These are phyloP conservation scores for Neckera pumila DNA, from an alignment of 225 moss, liverwort and hornwort genomes.

Conservation along the genomic window DNA sequence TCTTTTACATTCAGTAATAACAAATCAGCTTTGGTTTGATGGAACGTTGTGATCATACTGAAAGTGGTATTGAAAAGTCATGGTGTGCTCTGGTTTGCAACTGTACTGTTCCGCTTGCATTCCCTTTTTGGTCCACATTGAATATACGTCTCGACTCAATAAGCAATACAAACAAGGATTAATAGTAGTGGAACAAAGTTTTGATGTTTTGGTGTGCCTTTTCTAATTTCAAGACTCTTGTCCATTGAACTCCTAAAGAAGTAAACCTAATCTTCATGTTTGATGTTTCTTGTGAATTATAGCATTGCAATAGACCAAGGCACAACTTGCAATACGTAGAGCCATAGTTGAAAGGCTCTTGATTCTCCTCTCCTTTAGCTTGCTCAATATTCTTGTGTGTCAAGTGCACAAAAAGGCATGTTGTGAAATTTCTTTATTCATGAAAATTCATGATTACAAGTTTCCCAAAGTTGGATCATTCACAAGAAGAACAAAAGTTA, in stretches of 20 bases:
- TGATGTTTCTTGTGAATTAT: neutral
- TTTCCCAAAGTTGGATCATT: neutral
- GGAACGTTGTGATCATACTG: neutral
- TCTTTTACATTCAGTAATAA: neutral
- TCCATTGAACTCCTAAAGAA: neutral
- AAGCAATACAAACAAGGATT: neutral
- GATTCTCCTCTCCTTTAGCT: neutral
- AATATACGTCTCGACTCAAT: neutral
- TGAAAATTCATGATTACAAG: fast-evolving
- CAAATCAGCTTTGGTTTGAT: neutral
- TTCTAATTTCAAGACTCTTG: neutral
- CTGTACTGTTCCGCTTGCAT: too few relatives aligned
- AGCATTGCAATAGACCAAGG: neutral
- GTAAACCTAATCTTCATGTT: neutral
- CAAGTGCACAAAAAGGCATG: neutral
- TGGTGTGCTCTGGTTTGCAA: neutral
- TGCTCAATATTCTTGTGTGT: fast-evolving
- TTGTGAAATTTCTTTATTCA: fast-evolving
- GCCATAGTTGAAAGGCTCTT: too few relatives aligned
- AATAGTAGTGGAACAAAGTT: neutral
- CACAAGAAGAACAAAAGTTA: too few relatives aligned
- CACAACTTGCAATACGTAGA: neutral
- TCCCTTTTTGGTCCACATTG: neutral
- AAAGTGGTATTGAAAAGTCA: neutral
- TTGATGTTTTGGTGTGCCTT: neutral